These are phyloP conservation scores for Crithidia mellificae DNA, from an alignment of 208 protist species.

Conservation along the genomic window DNA sequence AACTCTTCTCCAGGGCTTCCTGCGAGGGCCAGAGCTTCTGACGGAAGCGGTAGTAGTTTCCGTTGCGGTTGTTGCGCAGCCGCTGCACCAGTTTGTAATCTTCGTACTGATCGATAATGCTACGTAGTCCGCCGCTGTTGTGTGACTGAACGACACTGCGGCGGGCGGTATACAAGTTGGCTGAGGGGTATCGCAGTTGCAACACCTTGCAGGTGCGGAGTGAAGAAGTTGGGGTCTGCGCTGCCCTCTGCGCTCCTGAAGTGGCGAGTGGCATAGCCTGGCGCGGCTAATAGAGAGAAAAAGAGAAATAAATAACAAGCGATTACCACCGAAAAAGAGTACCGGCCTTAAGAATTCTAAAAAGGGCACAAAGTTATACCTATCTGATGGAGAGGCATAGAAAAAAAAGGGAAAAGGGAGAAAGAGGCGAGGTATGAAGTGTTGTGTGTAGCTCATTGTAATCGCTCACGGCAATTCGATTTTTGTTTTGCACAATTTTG, in stretches of 20 bases:
- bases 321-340: too few species aligned
- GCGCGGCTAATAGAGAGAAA: not conserved
- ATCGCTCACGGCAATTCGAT: too few species aligned
- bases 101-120: constrained; percentile 70
- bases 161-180: not conserved
- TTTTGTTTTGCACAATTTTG: too few species aligned
- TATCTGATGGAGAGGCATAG: too few species aligned
- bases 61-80: constrained; percentile 58
- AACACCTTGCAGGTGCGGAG: not conserved
- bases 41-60: constrained; percentile 83
- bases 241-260: not conserved
- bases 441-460: too few species aligned
- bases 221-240: not conserved
- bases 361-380: too few species aligned
- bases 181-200: not conserved
- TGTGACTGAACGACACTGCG: constrained; percentile 67
- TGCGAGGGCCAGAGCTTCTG: constrained; percentile 77
- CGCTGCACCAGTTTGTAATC: constrained; percentile 35
- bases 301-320: too few species aligned
- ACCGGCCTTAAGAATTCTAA: too few species aligned
- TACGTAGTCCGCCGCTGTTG: constrained; percentile 39
- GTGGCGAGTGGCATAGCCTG: constrained; percentile 5
- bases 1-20: constrained; percentile 60
- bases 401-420: too few species aligned
- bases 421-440: too few species aligned